A percentile compares a stretch with the other conserved stretches of the same genome.
phyloP scores from a whole-genome alignment of 2,329 filamentous ascomycete genomes.

The Hypoxylon rubiginosum region DNA sequence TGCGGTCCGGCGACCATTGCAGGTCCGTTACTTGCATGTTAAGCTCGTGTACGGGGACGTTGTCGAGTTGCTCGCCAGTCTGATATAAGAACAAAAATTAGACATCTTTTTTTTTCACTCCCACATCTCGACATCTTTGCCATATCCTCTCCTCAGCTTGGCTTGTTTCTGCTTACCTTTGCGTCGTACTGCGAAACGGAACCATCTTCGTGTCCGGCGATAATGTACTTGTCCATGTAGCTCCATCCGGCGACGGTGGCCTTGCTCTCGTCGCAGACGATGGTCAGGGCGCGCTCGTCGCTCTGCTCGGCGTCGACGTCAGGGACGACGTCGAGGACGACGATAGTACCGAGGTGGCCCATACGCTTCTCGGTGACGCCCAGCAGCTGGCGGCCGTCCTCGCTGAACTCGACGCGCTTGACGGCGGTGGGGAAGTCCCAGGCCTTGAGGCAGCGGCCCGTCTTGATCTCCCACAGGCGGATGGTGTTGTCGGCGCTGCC shows the following conservation, averaged over 20 bases:
- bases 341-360: conserved; percentile 94
- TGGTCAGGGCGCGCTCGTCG: conserved; percentile 85
- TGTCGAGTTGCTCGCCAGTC: conserved; percentile 85
- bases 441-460: conserved; percentile 91
- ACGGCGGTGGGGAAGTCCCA: conserved; percentile 98
- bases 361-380: conserved; percentile 99
- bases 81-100: conserved; percentile 53
- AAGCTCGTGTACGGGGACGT: conserved; percentile 87
- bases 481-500: conserved; percentile 99
- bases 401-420: conserved; percentile 97
- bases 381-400: conserved; percentile 90
- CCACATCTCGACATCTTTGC: neutral
- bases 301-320: conserved; percentile 87
- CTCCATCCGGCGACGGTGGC: conserved; percentile 98
- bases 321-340: conserved; percentile 89
- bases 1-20: conserved; percentile 93
- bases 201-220: conserved; percentile 97
- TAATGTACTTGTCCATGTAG: conserved; percentile 94
- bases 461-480: conserved; percentile 95
- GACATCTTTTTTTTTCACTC: neutral
- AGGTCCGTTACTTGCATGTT: conserved; percentile 89
- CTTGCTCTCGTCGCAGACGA: conserved; percentile 96
- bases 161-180: conserved; percentile 70
- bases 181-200: conserved; percentile 91
- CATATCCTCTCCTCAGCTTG: neutral